Evolutionary conservation across 169 alveolate species (phyloP), one percentile per base, ranked within the genome.

Genomic region (Theileria sp.): DNA sequence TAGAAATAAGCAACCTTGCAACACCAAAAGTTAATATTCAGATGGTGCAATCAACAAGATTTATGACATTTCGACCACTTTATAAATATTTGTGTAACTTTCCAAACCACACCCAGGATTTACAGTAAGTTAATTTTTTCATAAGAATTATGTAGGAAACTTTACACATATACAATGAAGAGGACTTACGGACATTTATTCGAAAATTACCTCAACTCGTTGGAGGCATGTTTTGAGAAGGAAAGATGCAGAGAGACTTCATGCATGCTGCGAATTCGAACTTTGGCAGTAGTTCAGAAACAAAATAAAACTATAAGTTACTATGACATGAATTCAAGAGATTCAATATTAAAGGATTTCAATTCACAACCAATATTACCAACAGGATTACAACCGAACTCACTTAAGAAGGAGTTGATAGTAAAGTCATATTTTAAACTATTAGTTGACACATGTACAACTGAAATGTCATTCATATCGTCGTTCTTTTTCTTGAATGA

Each of bases 401-500:
- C 70, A n/a, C 82, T 85, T 21, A 44, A 28, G 32, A 65, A 81
- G 34, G 94, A 90, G 72, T 69, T 66, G 17, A 87, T 90, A 13
- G 61, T 87, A 65, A 90, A 85, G 65, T 90, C 93, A 19, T 77
- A 82, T 26, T 83, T 72, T 7, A 90, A 90, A 68, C 77, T 90
- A 49, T 61, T 90, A 54, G 64, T 83, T 21, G 94, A 90, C 62
- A 90, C 93, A 1, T 89, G 92, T 0, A 62, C 93, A 5, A 67
- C 88, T 19, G 94, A 90, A 54, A 87, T 77, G 65, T 32, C 64
- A 12, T 87, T 90, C 75, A 58, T 87, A 6, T 62, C 62, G 17
- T 75, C 66, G 30, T 90, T 90, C 60, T 90, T 84, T 54, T 79
- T 15, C n/a, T 66, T n/a, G 2, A 70, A 70, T 70, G 38, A 25